phyloP scores from a whole-genome alignment of 2,329 filamentous ascomycete genomes.

The Clonostachys sp. region DNA sequence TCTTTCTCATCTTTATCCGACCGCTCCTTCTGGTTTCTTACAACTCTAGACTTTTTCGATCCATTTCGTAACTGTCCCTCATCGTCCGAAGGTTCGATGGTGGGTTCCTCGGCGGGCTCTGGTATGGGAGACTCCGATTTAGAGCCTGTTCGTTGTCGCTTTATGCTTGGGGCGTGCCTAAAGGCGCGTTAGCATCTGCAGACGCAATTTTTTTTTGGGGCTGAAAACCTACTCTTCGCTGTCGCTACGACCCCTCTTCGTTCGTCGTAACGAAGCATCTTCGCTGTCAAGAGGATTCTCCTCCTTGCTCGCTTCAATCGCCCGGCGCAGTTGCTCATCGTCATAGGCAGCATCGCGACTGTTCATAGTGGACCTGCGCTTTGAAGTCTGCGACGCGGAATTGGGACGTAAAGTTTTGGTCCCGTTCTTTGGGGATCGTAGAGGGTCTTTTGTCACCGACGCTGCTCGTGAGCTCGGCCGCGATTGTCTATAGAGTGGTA shows the following conservation, averaged over 20 bases:
- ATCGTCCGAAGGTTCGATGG: slow-evolving; percentile 62
- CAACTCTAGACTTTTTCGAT: slow-evolving; percentile 57
- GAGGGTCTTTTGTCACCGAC: slow-evolving; percentile 61
- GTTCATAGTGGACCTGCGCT: slow-evolving; percentile 94
- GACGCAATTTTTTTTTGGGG: slow-evolving; percentile 13
- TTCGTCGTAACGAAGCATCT: slow-evolving; percentile 57
- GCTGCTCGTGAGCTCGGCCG: slow-evolving; percentile 55
- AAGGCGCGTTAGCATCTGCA: slow-evolving; percentile 7
- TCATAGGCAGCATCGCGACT: slow-evolving; percentile 93
- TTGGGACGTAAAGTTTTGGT: slow-evolving; percentile 52
- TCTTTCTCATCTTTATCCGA: slow-evolving; percentile 72
- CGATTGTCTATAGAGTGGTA: slow-evolving; percentile 54
- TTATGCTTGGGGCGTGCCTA: slow-evolving; percentile 67
- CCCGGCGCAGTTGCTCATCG: slow-evolving; percentile 82
- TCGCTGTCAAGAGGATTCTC: slow-evolving; percentile 50
- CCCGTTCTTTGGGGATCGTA: slow-evolving; percentile 47
- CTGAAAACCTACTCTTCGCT: slow-evolving; percentile 78
- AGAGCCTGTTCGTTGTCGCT: slow-evolving; percentile 80
- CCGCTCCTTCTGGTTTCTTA: slow-evolving; percentile 57
- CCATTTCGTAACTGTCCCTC: slow-evolving; percentile 55
- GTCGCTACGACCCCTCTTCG: slow-evolving; percentile 82
- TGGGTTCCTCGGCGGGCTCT: slow-evolving; percentile 38
- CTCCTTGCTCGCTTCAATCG: slow-evolving; percentile 92
- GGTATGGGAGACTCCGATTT: slow-evolving; percentile 59
- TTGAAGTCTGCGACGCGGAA: slow-evolving; percentile 55